Evolutionary conservation across 169 alveolate species (phyloP).

Genomic region (Plasmodium berghei): DNA sequence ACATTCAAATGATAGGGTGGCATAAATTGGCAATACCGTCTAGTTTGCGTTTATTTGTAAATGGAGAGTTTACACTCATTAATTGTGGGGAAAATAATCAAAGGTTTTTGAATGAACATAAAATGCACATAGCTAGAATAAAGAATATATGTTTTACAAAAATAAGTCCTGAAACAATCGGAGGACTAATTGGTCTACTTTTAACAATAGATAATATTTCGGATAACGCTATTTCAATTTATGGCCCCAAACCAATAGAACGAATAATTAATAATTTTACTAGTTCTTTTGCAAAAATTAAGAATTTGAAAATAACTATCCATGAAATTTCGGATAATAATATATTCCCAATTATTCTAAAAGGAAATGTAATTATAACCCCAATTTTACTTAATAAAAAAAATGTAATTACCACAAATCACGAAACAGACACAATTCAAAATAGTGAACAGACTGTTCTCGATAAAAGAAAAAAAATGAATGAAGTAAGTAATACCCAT

Average conservation of each 20-base stretch:
- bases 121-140: conserved; percentile 81
- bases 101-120: conserved; percentile 86
- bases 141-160: conserved; percentile 83
- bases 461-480: neutral
- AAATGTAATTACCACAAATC: neutral
- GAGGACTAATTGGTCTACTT: conserved; percentile 89
- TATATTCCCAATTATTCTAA: conserved; percentile 41
- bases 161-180: conserved; percentile 81
- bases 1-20: conserved; percentile 87
- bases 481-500: conserved; percentile 1
- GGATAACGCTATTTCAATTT: conserved; percentile 74
- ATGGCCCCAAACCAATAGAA: conserved; percentile 86
- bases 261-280: conserved; percentile 61
- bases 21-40: conserved; percentile 87
- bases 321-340: conserved; percentile 35
- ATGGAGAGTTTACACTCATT: conserved; percentile 83
- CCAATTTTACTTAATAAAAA: conserved; percentile 39
- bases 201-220: conserved; percentile 87
- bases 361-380: conserved; percentile 50
- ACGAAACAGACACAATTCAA: neutral
- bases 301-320: conserved; percentile 37
- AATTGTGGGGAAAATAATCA: conserved; percentile 90
- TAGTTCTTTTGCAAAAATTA: conserved; percentile 77
- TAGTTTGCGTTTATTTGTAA: conserved; percentile 83
- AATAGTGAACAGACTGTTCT: neutral